Percentiles rank a stretch among this genome's conserved stretches.
Conservation (phyloP, 73 alveolate species). For the Effrenium voratum region DNA sequence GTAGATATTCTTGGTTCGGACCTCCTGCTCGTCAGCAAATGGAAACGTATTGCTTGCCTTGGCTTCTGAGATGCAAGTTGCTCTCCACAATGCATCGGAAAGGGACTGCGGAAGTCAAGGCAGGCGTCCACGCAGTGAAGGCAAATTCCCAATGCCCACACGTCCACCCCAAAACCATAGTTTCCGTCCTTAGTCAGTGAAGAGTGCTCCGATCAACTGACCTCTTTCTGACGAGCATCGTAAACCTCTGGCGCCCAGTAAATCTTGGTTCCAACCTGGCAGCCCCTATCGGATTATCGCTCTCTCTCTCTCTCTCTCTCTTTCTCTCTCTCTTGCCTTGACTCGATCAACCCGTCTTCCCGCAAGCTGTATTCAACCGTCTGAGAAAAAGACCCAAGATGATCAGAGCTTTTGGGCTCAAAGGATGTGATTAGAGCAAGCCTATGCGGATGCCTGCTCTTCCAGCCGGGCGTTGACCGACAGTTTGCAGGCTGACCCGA, state of each 20-base stretch:
- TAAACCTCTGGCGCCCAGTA: conserved; percentile 86
- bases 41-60: conserved; percentile 74
- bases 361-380: neutral
- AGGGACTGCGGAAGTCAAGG: neutral
- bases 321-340: neutral
- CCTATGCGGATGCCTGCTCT: conserved; percentile 31
- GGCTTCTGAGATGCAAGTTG: neutral
- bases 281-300: neutral
- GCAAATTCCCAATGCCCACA: conserved; percentile 76
- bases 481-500: conserved; percentile 72
- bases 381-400: neutral
- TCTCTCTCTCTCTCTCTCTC: neutral
- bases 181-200: conserved; percentile 52
- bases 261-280: conserved; percentile 59
- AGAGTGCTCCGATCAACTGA: neutral
- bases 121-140: conserved; percentile 43
- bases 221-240: neutral
- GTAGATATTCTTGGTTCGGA: conserved; percentile 47
- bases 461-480: conserved; percentile 54
- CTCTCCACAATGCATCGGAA: neutral
- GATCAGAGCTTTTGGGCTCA: neutral
- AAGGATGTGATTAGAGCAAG: no score
- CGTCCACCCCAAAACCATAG: conserved; percentile 60
- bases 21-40: conserved; percentile 64
- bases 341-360: neutral